These are phyloP conservation scores for Ilex paraguariensis DNA, from an alignment of 305 asterid species.

Conservation along the genomic window DNA sequence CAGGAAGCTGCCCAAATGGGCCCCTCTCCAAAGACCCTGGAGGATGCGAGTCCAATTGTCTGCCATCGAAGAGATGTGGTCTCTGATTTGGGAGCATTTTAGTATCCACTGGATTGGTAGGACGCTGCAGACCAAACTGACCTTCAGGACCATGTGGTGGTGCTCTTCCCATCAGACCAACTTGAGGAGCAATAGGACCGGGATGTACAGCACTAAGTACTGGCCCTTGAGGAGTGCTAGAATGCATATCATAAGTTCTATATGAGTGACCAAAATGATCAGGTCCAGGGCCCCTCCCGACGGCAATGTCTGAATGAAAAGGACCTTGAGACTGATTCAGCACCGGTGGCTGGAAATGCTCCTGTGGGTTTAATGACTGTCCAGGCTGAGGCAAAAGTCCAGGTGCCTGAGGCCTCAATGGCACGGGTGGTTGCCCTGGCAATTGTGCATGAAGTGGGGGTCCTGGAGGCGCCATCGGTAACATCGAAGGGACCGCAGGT, in stretches of 20 bases:
- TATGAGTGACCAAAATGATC: slow-evolving; percentile 43
- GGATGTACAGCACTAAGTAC: slow-evolving; percentile 16
- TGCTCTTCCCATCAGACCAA: slow-evolving; percentile 45
- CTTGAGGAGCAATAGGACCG: slow-evolving; percentile 31
- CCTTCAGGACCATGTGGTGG: slow-evolving; percentile 44
- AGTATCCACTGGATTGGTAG: slow-evolving; percentile 33
- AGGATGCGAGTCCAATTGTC: slow-evolving; percentile 12
- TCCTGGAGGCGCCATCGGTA: slow-evolving; percentile 15
- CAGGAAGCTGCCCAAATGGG: slow-evolving; percentile 30
- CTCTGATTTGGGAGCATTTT: slow-evolving; percentile 37
- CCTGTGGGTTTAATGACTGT: slow-evolving; percentile 31
- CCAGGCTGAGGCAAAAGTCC: slow-evolving; percentile 32
- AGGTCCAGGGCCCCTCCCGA: slow-evolving; percentile 21
- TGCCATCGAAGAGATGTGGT: slow-evolving; percentile 23
- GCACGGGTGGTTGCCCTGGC: slow-evolving; percentile 32
- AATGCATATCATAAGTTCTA: slow-evolving; percentile 28
- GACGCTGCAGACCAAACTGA: slow-evolving; percentile 37
- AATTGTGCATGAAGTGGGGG: slow-evolving; percentile 29
- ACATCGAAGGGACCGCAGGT: slow-evolving; percentile 25
- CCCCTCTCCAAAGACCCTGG: slow-evolving; percentile 41
- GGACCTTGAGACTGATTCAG: slow-evolving; percentile 24
- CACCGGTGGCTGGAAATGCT: slow-evolving; percentile 21
- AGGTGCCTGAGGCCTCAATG: slow-evolving; percentile 36
- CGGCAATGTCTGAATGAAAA: not conserved
- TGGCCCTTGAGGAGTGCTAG: slow-evolving; percentile 34